These are phyloP conservation scores for Penicillium canescens DNA, from an alignment of 495 filamentous ascomycete genomes.

Conservation along the genomic window DNA sequence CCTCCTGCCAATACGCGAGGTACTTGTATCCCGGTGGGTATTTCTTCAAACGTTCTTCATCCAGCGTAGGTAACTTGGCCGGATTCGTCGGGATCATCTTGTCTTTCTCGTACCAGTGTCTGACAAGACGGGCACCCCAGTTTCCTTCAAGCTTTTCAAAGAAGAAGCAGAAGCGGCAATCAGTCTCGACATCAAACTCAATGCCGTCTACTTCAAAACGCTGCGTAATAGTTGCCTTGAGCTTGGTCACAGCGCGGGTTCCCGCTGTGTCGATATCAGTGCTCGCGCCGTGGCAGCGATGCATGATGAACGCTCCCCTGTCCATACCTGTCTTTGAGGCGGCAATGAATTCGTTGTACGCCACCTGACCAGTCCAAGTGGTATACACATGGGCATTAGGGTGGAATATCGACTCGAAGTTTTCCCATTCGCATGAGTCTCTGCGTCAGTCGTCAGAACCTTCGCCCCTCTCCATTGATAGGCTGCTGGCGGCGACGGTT, in stretches of 20 bases:
- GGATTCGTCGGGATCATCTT: slow-evolving; percentile 61
- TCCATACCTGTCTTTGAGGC: slow-evolving; percentile 61
- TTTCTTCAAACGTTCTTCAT: slow-evolving; percentile 44
- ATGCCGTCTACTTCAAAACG: slow-evolving; percentile 50
- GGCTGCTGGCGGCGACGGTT: no score
- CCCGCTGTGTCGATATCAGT: slow-evolving; percentile 51
- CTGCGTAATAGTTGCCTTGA: slow-evolving; percentile 72
- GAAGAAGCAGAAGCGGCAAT: slow-evolving; percentile 66
- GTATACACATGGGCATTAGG: slow-evolving; percentile 61
- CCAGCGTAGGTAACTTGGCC: slow-evolving; percentile 47
- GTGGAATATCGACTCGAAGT: slow-evolving; percentile 61
- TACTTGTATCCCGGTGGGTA: slow-evolving; percentile 61
- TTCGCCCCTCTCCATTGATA: not conserved
- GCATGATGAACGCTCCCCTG: slow-evolving; percentile 66
- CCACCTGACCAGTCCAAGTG: slow-evolving; percentile 58
- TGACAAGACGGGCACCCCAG: slow-evolving; percentile 61
- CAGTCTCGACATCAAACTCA: slow-evolving; percentile 60
- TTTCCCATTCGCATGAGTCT: slow-evolving; percentile 66
- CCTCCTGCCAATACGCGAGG: slow-evolving; percentile 52
- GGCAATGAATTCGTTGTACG: no score
- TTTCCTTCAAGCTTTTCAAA: slow-evolving; percentile 46
- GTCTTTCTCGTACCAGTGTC: slow-evolving; percentile 71
- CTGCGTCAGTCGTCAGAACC: not conserved
- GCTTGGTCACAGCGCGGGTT: slow-evolving; percentile 62
- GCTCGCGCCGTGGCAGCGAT: slow-evolving; percentile 59